Evolutionary conservation across 2,329 filamentous ascomycete species (phyloP), one percentile per base, ranked within the genome.

Genomic region (Ascochyta lentis): DNA sequence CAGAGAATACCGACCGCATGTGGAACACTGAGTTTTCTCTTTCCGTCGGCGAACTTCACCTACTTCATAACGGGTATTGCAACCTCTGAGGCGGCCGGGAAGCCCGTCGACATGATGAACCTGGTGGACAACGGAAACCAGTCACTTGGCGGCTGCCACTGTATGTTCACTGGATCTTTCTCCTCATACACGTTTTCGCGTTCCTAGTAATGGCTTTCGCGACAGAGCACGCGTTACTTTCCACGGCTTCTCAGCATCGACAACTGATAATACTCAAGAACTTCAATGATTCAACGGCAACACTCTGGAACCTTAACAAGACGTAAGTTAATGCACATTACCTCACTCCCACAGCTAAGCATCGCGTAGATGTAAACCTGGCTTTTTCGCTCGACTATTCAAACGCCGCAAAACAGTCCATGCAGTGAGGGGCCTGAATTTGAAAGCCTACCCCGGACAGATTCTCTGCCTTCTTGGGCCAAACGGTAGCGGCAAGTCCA

Each of bases 271-370:
- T 27, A 19, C 58, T 61, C 9, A 33, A 8, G 3, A 49, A 39
- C 22, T 8, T 44, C 26, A 45, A 43, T 3, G 58, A 54, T 34
- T 58, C 67, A 29, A 88, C 91, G 8, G 66, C 68, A 23, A 60
- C 46, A 5, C 42, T 70, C 2, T 55, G 56, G 1, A 54, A 43
- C 3, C 65, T 70, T 33, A 56, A 55, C 23, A 68, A 69, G 37
- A 69, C 62, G 61, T 67, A 49, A 45, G 63, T 54, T 12, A 1
- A 22, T 3, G 12, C 3, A 9, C 1, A 8, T 7, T 26, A 37
- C 9, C 1, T 19, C 10, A 19, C 15, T 27, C 12, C 44, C 6
- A 7, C 19, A 37, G 19, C 37, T 62, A n/a, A 61, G 22, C 5
- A 4, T 19, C 15, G 8, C 15, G 0, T 27, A 62, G 60, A 6